These are phyloP conservation scores for Monosporascus cannonballus DNA, from an alignment of 2,329 filamentous ascomycete species.

Conservation along the genomic window DNA sequence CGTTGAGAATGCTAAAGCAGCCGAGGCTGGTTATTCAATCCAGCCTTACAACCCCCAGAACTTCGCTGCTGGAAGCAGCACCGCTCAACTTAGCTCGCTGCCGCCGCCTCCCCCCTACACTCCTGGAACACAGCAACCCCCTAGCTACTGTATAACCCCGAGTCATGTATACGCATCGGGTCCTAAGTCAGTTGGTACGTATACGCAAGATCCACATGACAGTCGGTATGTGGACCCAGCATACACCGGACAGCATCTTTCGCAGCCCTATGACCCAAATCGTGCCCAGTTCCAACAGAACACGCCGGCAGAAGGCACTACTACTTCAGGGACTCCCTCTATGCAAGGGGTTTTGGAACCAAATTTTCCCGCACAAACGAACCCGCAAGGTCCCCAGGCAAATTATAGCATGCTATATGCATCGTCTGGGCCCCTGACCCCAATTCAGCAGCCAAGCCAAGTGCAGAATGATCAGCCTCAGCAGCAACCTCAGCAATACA, in stretches of 20 bases:
- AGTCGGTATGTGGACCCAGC: not conserved
- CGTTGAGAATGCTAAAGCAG: conserved; percentile 22
- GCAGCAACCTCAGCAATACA: not conserved
- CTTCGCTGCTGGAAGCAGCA: not conserved
- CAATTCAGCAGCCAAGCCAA: not conserved
- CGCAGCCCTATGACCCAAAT: not conserved
- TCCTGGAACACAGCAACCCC: conserved; percentile 1
- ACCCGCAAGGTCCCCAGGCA: too few species aligned
- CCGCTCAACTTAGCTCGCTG: not conserved
- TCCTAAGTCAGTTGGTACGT: not conserved
- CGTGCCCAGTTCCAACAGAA: not conserved
- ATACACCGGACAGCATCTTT: not conserved
- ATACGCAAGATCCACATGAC: not conserved
- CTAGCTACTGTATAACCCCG: conserved; percentile 2
- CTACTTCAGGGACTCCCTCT: not conserved
- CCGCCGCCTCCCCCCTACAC: conserved; percentile 1
- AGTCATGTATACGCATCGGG: not conserved
- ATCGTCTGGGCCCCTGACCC: not conserved
- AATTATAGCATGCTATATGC: not conserved
- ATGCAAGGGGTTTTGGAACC: too few species aligned
- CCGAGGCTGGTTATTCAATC: conserved; percentile 16
- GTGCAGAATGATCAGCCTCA: not conserved
- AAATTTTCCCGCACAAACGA: too few species aligned
- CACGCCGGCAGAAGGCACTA: not conserved
- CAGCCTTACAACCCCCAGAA: conserved; percentile 12